These are phyloP conservation scores for Panicum virgatum DNA, from an alignment of 202 grass and related monocot genomes.

Conservation along the genomic window DNA sequence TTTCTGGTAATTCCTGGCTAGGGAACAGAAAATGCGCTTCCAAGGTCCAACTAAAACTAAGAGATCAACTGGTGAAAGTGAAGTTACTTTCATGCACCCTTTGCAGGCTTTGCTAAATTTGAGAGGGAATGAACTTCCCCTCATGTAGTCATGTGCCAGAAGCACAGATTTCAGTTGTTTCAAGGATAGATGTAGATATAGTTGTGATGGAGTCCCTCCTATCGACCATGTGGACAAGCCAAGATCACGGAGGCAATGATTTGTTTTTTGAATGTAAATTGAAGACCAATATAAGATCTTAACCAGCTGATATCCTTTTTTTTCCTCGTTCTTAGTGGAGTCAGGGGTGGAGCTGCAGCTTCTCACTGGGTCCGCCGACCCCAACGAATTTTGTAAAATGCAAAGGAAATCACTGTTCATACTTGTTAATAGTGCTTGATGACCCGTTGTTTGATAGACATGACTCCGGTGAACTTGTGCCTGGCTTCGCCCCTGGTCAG, in stretches of 20 bases:
- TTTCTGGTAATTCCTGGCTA: neutral
- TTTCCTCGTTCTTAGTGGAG: neutral
- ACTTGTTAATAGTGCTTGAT: too few relatives aligned
- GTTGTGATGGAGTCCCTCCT: neutral
- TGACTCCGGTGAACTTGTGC: too few relatives aligned
- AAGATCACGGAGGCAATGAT: neutral
- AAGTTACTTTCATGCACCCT: slow-evolving; percentile 1
- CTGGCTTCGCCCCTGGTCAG: too few relatives aligned
- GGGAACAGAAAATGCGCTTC: neutral
- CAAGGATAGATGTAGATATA: neutral
- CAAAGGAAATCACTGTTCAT: too few relatives aligned
- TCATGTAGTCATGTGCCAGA: neutral
- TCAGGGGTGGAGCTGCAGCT: too few relatives aligned
- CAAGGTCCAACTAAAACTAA: neutral
- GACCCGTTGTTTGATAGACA: too few relatives aligned
- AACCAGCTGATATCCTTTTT: neutral
- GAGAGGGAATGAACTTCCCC: neutral
- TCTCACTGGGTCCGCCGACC: too few relatives aligned
- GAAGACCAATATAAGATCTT: neutral
- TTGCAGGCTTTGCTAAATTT: neutral
- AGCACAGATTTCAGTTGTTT: neutral
- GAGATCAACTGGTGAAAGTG: slow-evolving; percentile 6
- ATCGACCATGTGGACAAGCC: too few relatives aligned
- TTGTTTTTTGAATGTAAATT: neutral
- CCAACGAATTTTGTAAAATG: too few relatives aligned